phyloP scores from a whole-genome alignment of 768 basidiomycete genomes.

The Leccinum pellstonianum region DNA sequence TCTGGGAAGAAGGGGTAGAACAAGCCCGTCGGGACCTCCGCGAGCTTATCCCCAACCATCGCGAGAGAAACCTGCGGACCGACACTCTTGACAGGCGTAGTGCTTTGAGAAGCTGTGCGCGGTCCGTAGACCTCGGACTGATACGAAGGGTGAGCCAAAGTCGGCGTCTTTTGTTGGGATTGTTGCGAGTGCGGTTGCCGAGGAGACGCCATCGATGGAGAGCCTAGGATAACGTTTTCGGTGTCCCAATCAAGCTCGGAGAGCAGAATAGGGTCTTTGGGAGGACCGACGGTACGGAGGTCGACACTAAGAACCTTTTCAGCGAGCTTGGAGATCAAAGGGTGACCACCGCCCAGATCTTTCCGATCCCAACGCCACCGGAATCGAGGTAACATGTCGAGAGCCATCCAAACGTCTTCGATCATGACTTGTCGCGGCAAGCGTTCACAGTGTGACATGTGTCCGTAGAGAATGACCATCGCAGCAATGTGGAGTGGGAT shows the following conservation, averaged over 20 bases:
- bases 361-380: constrained; percentile 92
- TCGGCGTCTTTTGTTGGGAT: constrained; percentile 38
- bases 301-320: constrained; percentile 77
- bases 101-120: constrained; percentile 26
- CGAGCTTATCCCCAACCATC: constrained; percentile 40
- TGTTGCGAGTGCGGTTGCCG: constrained; percentile 28
- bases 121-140: constrained; percentile 36
- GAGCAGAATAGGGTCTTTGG: constrained; percentile 41
- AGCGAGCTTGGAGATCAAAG: constrained; percentile 79
- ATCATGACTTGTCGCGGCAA: constrained; percentile 63
- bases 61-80: constrained; percentile 23
- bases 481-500: constrained; percentile 88
- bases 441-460: constrained; percentile 74
- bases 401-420: constrained; percentile 83
- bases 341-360: constrained; percentile 75
- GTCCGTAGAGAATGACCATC: constrained; percentile 88
- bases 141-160: constrained; percentile 34
- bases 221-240: constrained; percentile 33
- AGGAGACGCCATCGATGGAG: constrained; percentile 27
- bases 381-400: constrained; percentile 86
- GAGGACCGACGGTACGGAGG: constrained; percentile 51
- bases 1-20: constrained; percentile 84
- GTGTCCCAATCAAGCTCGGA: constrained; percentile 47
- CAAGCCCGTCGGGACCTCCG: constrained; percentile 63
- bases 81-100: constrained; percentile 29